A percentile compares a stretch with the other conserved stretches of the same genome.
Evolutionary conservation across 176 grass and related monocot genomes (phyloP).

Genomic region (Musa acuminata): DNA sequence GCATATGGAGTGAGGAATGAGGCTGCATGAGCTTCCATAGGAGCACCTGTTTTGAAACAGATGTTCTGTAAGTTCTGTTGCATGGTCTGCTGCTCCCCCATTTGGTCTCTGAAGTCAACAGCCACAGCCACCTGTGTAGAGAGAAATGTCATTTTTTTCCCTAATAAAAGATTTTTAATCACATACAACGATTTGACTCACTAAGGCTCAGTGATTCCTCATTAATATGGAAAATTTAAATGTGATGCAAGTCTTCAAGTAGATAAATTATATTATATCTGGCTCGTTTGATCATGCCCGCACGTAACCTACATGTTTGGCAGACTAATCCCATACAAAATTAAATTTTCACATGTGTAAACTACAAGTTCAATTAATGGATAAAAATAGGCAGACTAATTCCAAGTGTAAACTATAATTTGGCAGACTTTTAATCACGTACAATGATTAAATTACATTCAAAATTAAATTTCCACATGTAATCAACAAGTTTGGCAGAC

Average conservation of each 20-base stretch:
- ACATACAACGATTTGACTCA: not conserved
- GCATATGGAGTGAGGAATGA: conserved; percentile 42
- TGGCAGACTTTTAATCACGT: no score
- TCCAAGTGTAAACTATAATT: no score
- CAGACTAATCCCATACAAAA: no score
- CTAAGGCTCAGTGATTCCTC: not conserved
- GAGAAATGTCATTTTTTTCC: not conserved
- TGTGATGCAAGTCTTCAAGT: not conserved
- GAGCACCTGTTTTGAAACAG: conserved; percentile 45
- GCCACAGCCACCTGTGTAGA: conserved; percentile 34
- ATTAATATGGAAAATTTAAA: not conserved
- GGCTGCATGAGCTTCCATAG: conserved; percentile 62
- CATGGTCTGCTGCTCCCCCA: conserved; percentile 39
- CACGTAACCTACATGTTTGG: no score
- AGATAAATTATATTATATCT: not conserved
- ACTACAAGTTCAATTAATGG: no score
- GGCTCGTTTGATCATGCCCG: no score
- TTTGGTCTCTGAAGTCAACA: conserved; percentile 46
- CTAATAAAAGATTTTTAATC: no score
- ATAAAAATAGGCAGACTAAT: no score
- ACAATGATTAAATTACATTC: no score
- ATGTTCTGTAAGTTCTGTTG: conserved; percentile 38
- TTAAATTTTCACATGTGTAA: no score
- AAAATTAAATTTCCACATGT: no score
- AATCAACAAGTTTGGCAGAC: no score